A percentile compares a stretch with the other conserved stretches of the same genome.
These are phyloP conservation scores for Beauveria varroae DNA, from an alignment of 2,329 filamentous ascomycete genomes.

Conservation along the genomic window DNA sequence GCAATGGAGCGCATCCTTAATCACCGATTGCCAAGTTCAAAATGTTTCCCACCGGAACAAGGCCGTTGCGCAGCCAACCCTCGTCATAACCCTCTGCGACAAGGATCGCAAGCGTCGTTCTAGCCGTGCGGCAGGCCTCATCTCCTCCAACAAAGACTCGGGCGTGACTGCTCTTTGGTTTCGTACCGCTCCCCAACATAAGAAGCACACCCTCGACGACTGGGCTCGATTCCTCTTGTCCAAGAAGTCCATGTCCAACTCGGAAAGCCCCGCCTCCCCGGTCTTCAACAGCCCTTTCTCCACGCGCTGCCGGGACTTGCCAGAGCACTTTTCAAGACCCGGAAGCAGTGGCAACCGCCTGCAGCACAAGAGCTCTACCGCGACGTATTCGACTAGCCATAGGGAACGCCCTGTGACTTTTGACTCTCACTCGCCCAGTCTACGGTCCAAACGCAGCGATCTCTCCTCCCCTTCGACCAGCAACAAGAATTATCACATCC, in stretches of 20 bases:
- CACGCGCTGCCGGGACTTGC: conserved; percentile 31
- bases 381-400: conserved; percentile 38
- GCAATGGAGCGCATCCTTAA: conserved; percentile 43
- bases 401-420: conserved; percentile 44
- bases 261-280: conserved; percentile 47
- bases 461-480: conserved; percentile 51
- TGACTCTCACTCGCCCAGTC: conserved; percentile 50
- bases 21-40: conserved; percentile 52
- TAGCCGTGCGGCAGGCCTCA: conserved; percentile 52
- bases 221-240: conserved; percentile 50
- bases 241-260: conserved; percentile 36
- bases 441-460: conserved; percentile 56
- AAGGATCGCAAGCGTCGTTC: conserved; percentile 58
- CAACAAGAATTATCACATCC: conserved; percentile 32
- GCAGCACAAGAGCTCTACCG: conserved; percentile 41
- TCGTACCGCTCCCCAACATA: conserved; percentile 45
- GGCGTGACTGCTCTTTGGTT: conserved; percentile 47
- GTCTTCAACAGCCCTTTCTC: conserved; percentile 48
- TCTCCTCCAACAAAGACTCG: conserved; percentile 41
- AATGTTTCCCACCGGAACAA: conserved; percentile 55
- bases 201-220: conserved; percentile 45
- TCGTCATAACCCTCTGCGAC: conserved; percentile 51
- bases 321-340: conserved; percentile 36
- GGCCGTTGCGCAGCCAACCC: conserved; percentile 49
- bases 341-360: conserved; percentile 34